Evolutionary conservation across 352 stramenopile species (phyloP).

Genomic region (Globisporangium orthogonon): DNA sequence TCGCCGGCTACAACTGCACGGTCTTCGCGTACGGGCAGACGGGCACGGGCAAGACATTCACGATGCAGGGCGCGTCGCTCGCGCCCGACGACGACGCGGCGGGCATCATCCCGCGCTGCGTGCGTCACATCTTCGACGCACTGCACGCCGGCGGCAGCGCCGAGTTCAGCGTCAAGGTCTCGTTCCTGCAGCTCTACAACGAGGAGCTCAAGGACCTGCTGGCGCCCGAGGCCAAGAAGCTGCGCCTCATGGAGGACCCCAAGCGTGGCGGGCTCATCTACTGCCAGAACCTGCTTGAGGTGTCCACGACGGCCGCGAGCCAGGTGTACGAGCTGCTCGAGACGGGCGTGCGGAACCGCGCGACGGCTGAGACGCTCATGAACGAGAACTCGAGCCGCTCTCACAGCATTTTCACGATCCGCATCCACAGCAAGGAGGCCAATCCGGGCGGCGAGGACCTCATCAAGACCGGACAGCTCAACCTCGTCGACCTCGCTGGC

Average conservation of each 20-base stretch:
- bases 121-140: constrained; percentile 93
- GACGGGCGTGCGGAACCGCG: constrained; percentile 88
- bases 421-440: constrained; percentile 94
- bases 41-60: constrained; percentile 97
- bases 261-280: constrained; percentile 79
- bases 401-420: constrained; percentile 98
- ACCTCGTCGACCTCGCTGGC: constrained; percentile 97
- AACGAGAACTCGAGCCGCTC: constrained; percentile 96
- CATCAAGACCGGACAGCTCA: constrained; percentile 90
- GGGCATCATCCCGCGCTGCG: constrained; percentile 93
- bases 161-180: constrained; percentile 93
- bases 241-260: constrained; percentile 85
- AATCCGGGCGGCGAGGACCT: constrained; percentile 88
- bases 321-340: constrained; percentile 88
- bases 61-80: constrained; percentile 93
- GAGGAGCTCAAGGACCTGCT: constrained; percentile 95
- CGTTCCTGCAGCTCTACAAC: constrained; percentile 99
- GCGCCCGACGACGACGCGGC: constrained; percentile 75
- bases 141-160: constrained; percentile 85
- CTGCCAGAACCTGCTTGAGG: constrained; percentile 88
- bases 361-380: constrained; percentile 91
- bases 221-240: constrained; percentile 73
- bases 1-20: constrained; percentile 94
- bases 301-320: constrained; percentile 69
- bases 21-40: constrained; percentile 97